Evolutionary conservation across 305 asterid species (phyloP), one percentile per base, ranked within the genome.

Genomic region (Rubia tinctorum): DNA sequence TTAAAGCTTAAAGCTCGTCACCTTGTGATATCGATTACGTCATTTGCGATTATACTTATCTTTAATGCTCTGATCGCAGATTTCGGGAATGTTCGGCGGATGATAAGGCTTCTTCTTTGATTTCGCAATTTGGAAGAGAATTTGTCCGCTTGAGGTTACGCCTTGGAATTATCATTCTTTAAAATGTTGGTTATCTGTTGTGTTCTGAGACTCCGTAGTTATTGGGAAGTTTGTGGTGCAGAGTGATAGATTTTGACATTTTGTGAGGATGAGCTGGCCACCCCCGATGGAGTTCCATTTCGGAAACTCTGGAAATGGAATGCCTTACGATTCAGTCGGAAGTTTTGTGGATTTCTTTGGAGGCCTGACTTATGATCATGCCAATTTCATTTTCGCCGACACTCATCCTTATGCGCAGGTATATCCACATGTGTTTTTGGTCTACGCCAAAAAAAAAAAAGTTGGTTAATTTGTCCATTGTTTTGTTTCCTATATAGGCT

Each of bases 291-390:
- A 88, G 73, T 80, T 81, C 83, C 88, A 86, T 62, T 88, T 86
- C 77, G 80, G 88, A 70, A 86, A 83, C 80, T 83, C 86, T 67
- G 87, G 86, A 64, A 64, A 56, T 39, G 82, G 77, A n/a, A 73
- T 77, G 91, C 97, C 98, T 22, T 92, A 90, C 71, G 88, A 86
- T 77, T 92, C 97, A 56, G 83, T 86, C 67, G 98, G 94, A 72
- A 89, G 96, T 80, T 90, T 90, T 77, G 91, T 92, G 74, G 98
- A 90, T 85, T 92, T 92, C 78, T 90, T 92, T 71, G 98, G 96
- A 73, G 97, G 94, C 70, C 84, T 89, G 71, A 88, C 97, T 42
- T 92, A 89, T 78, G 97, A 92, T 78, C 96, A 92, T 73, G 87
- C 89, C 42, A 88, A 90, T 82, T 92, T 86, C 84, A 90, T 92